Base-by-base conservation (phyloP, 371 early-diverging fungal genomes). In the Mortierella sp. region DNA sequence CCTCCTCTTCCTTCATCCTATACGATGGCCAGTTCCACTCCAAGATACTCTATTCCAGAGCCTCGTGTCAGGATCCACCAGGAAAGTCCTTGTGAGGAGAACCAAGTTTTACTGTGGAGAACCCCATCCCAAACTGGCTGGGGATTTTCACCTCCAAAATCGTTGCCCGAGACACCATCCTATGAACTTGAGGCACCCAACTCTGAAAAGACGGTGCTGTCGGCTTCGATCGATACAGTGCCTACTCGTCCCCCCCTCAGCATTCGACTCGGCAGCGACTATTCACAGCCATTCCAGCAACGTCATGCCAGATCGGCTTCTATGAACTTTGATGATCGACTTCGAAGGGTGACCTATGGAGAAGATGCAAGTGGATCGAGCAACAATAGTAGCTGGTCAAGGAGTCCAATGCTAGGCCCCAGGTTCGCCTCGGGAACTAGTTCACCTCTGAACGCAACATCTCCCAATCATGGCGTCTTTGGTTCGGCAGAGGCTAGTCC, bases 91-190 rank as follows among this genome's bases (percentile, higher is more conserved):
- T 27, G 47, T n/a, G 74, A 73, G 13, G 74, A 73, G n/a, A 27
- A 19, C 18, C 68, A 43, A 6, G 24, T 60, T 43, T 42, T 69
- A 43, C 69, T 58, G 1, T 74, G 76, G 76, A 69, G 76, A 8
- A 65, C 69, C 7, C 76, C 76, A n/a, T 74, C 76, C 0, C 69
- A 69, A 2, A 74, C 76, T 6, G 76, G 76, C 31, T 74, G 76
- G 76, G 76, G 76, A 46, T 74, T 74, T 27, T 74, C 76, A 14
- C 76, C 76, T 12, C 76, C 76, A 27, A 74, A 51, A n/a, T 42
- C 24, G 5, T 50, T 54, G 0, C 26, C 64, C 1, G 55, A 46
- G 18, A 42, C 54, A 2, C 54, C 56, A 2, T 14, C 69, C 21
- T 58, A 61, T 13, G 72, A 60, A 18, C 19, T 55, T 31, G 16